Conservation (phyloP, 768 basidiomycete genomes). For the Lentinula sp. region DNA sequence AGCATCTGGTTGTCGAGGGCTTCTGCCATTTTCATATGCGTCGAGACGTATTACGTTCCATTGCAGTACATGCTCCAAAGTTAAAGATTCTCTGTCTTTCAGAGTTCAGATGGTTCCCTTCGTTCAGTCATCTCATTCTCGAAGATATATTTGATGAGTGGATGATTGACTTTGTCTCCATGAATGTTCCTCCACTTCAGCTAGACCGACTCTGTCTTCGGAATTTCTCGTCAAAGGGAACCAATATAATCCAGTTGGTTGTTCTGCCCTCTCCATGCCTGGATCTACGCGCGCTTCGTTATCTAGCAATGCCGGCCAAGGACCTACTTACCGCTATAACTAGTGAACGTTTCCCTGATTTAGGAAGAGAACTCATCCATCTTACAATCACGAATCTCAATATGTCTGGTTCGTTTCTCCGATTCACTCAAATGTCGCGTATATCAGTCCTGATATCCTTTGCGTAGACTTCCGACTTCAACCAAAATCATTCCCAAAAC, state of each 20-base stretch:
- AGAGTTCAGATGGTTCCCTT: slow-evolving; percentile 3
- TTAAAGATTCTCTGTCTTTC: slow-evolving; percentile 4
- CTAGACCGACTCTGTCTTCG: slow-evolving; percentile 1
- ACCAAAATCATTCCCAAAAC: background rate
- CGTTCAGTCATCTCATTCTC: background rate
- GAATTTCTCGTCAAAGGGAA: background rate
- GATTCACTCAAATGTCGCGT: too few species aligned
- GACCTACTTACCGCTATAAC: background rate
- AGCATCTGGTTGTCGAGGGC: slow-evolving; percentile 2
- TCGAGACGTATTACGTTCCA: background rate
- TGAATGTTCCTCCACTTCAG: background rate
- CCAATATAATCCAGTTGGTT: background rate
- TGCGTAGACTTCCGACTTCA: background rate
- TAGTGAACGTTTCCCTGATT: background rate
- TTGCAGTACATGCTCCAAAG: background rate
- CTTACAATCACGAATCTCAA: background rate
- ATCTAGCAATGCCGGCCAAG: background rate
- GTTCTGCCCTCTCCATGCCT: slow-evolving; percentile 1
- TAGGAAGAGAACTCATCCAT: background rate
- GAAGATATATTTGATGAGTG: slow-evolving; percentile 7
- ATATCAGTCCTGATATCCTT: background rate
- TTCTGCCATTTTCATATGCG: background rate
- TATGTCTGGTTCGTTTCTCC: background rate
- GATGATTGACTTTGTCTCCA: background rate
- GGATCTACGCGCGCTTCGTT: background rate